phyloP scores from a whole-genome alignment of 1,284 basidiomycete species.

The Apiotrichum siamense region DNA sequence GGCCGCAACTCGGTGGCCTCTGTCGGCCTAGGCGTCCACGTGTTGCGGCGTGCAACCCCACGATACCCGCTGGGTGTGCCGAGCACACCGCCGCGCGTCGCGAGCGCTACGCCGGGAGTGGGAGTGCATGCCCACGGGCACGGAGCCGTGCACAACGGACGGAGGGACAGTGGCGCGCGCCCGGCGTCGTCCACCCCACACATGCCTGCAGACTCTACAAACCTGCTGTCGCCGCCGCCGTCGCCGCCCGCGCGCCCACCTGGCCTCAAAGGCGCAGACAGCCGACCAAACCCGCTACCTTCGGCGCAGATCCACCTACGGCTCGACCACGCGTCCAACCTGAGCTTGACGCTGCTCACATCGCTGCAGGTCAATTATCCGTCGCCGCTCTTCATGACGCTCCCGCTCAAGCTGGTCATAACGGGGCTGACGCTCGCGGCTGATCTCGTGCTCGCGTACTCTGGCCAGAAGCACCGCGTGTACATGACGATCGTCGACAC shows the following conservation, averaged over 20 bases:
- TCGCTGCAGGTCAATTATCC: constrained; percentile 95
- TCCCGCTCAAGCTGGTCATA: constrained; percentile 86
- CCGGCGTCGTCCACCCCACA: no score
- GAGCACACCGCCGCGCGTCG: constrained; percentile 1
- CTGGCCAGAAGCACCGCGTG: constrained; percentile 67
- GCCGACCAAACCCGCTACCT: constrained; percentile 27
- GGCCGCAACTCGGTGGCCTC: constrained; percentile 21
- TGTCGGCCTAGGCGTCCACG: constrained; percentile 24
- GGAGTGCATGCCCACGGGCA: neutral
- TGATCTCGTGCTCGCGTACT: constrained; percentile 84
- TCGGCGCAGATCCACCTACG: constrained; percentile 50
- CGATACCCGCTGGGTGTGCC: neutral
- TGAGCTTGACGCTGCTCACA: constrained; percentile 67
- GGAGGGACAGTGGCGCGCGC: no score
- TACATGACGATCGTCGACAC: constrained; percentile 78
- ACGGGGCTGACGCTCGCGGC: constrained; percentile 81
- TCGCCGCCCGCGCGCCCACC: constrained; percentile 31
- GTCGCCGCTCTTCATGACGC: constrained; percentile 85
- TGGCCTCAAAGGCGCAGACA: constrained; percentile 13
- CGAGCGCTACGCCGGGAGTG: neutral
- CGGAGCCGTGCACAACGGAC: no score
- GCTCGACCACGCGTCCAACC: constrained; percentile 47
- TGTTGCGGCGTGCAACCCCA: neutral
- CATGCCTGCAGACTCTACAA: neutral
- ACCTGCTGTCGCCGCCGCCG: constrained; percentile 12